These are phyloP conservation scores for Basipetospora sp. DNA, from an alignment of 2,329 filamentous ascomycete genomes.

Conservation along the genomic window DNA sequence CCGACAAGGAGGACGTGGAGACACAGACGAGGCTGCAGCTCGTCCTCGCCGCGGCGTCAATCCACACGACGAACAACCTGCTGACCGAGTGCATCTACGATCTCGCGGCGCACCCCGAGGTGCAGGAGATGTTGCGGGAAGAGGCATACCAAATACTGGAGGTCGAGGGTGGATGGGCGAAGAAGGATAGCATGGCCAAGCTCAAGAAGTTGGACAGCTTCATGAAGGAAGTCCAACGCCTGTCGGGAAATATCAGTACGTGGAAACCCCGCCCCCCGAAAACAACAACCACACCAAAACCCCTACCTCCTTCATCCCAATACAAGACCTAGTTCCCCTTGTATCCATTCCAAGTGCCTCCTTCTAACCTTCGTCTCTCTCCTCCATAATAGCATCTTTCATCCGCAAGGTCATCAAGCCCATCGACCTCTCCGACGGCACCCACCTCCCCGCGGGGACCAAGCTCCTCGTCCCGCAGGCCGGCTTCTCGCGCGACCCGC, in stretches of 20 bases:
- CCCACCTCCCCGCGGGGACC: slow-evolving; percentile 26
- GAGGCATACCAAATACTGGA: slow-evolving; percentile 30
- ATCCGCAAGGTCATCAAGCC: slow-evolving; percentile 31
- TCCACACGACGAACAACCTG: slow-evolving; percentile 30
- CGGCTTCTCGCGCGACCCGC: slow-evolving; percentile 26
- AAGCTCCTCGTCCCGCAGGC: slow-evolving; percentile 26
- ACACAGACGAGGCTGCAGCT: slow-evolving; percentile 28
- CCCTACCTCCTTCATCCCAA: background rate
- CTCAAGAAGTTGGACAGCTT: slow-evolving; percentile 34
- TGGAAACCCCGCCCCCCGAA: background rate
- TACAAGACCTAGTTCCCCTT: too few species aligned
- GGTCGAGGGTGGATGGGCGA: slow-evolving; percentile 25
- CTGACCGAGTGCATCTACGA: slow-evolving; percentile 36
- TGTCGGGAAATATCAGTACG: slow-evolving; percentile 29
- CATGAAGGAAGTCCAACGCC: slow-evolving; percentile 29
- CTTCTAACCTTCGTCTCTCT: too few species aligned
- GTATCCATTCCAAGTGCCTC: background rate
- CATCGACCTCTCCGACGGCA: slow-evolving; percentile 30
- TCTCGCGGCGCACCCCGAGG: slow-evolving; percentile 30
- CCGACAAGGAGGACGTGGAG: slow-evolving; percentile 23
- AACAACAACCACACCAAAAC: background rate
- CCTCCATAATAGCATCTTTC: slow-evolving; percentile 31
- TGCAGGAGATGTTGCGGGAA: slow-evolving; percentile 31
- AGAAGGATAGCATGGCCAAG: slow-evolving; percentile 28
- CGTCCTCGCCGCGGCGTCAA: slow-evolving; percentile 28